Base-by-base conservation (phyloP, 2,329 filamentous ascomycete species). In the Scytalidium lignicola region DNA sequence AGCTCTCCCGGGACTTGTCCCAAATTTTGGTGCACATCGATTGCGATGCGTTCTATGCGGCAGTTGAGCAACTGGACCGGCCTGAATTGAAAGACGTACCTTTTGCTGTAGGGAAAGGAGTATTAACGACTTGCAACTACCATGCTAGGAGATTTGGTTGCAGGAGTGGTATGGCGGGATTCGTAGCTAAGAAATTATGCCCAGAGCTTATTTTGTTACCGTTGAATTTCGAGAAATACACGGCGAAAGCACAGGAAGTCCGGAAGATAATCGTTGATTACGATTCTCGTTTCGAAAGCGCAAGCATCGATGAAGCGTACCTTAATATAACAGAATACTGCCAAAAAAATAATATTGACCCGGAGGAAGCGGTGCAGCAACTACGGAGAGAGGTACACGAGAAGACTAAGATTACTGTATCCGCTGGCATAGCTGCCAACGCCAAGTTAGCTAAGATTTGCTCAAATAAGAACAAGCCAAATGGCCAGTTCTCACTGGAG, bases 21-120 rank as follows among this genome's bases (percentile, higher is more conserved):
- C 93, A 97, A 65, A 75, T 82, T 50, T 81, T 97, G 20, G 86
- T 97, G 1, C 93, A 99, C 64, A 80, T 97, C 43, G 93, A 99
- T 66, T 97, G 93, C 68, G 93, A 99, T 72, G 93, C 93, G 15
- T 99, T 99, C 68, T 99, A 93, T 62, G 93, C 93, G 1, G 90
- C 93, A 0, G 93, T 97, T 1, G 93, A 97, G 66, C 88, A 85
- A 57, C 76, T 91, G 2, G 85, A 89, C 60, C 78, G 86, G 1
- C 93, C 92, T 0, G 91, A 96, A 63, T 76, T 99, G 42, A 88
- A 86, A 51, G 75, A 90, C 37, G 73, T 95, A 0, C 93, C 93
- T 0, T 96, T 99, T 70, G 90, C 92, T 0, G 93, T 99, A 0
- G 93, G 93, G 1, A 72, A 67, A 15, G 82, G 81, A 2, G 82